Conservation (phyloP, 495 filamentous ascomycete genomes). For the Friedmanniomyces endolithicus region DNA sequence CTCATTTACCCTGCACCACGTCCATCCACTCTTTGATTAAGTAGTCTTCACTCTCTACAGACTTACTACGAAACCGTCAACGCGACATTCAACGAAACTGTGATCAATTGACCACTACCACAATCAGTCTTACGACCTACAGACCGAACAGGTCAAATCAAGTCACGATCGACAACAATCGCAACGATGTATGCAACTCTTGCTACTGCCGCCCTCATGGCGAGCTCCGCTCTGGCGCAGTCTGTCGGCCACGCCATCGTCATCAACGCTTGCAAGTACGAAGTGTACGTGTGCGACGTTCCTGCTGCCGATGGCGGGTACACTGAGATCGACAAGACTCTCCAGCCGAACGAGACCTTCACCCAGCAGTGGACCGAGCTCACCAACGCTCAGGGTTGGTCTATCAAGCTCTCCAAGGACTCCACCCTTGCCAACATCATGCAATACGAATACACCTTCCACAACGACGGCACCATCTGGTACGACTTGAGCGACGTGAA, state of each 20-base stretch:
- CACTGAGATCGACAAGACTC: slow-evolving; percentile 7
- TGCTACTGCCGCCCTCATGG: slow-evolving; percentile 14
- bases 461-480: slow-evolving; percentile 23
- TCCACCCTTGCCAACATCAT: slow-evolving; percentile 13
- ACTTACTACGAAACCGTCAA: neutral
- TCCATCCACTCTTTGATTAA: slow-evolving; percentile 4
- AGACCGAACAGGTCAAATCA: neutral
- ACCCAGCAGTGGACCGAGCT: slow-evolving; percentile 21
- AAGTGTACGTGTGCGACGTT: slow-evolving; percentile 16
- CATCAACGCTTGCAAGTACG: slow-evolving; percentile 20
- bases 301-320: slow-evolving; percentile 13
- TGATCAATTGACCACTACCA: neutral
- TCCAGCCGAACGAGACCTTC: slow-evolving; percentile 7
- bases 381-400: slow-evolving; percentile 19
- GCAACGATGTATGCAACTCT: slow-evolving; percentile 7
- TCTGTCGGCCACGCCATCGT: slow-evolving; percentile 17
- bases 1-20: slow-evolving; percentile 1
- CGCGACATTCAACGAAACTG: neutral
- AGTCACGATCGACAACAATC: neutral
- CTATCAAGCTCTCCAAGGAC: slow-evolving; percentile 22
- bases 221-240: slow-evolving; percentile 3
- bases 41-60: slow-evolving; percentile 8
- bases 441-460: slow-evolving; percentile 25
- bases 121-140: neutral
- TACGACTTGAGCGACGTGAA: slow-evolving; percentile 24